phyloP scores from a whole-genome alignment of 2,329 filamentous ascomycete species.

The Apiospora malaysiana region DNA sequence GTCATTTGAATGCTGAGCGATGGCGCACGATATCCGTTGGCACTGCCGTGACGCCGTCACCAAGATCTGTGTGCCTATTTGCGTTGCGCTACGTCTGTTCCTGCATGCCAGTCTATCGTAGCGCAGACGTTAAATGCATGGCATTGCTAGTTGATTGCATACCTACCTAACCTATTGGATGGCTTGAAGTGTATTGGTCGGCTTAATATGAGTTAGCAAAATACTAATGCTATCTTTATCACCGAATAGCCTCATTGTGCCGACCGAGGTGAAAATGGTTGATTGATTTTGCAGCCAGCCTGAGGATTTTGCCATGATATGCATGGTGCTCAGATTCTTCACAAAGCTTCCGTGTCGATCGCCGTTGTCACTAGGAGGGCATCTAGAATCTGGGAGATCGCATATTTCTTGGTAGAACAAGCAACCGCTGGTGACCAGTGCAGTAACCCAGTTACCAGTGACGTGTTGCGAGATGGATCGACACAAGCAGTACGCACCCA shows the following conservation, averaged over 20 bases:
- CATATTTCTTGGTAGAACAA: background rate
- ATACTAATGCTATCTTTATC: background rate
- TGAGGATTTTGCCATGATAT: background rate
- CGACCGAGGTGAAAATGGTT: background rate
- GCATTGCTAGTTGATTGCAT: background rate
- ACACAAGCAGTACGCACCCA: background rate
- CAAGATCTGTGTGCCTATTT: background rate
- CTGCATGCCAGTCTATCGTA: conserved; percentile 8
- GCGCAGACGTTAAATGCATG: background rate
- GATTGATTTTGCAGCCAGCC: background rate
- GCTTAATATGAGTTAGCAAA: background rate
- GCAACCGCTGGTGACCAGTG: background rate
- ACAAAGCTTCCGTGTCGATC: background rate
- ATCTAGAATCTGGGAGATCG: conserved; percentile 12
- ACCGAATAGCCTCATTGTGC: background rate
- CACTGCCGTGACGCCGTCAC: conserved; percentile 10
- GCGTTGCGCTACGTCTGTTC: background rate
- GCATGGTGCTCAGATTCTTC: background rate
- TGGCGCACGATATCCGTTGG: conserved; percentile 17
- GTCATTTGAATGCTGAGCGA: background rate
- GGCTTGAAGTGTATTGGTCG: background rate
- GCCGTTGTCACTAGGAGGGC: background rate
- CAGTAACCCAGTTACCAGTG: conserved; percentile 1
- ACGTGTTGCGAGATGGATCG: background rate
- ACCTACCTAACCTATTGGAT: background rate